phyloP scores from a whole-genome alignment of 441 rosid genomes.

The Euphorbia corollata region DNA sequence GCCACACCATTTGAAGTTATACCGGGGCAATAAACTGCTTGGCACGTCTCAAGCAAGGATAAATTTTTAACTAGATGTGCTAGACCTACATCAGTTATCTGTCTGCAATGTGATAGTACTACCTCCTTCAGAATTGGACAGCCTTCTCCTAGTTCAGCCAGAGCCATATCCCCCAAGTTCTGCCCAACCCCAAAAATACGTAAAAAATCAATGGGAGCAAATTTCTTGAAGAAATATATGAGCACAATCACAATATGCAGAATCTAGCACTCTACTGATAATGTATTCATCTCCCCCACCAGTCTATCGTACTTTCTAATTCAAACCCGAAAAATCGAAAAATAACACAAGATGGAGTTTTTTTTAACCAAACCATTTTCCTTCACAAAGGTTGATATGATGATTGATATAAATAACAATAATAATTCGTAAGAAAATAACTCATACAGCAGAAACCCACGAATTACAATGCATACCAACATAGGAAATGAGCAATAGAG shows the following conservation, averaged over 20 bases:
- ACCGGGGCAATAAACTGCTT: slow-evolving; percentile 73
- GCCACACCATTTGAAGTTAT: slow-evolving; percentile 76
- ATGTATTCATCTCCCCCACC: background rate
- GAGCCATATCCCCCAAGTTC: slow-evolving; percentile 68
- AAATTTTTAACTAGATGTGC: slow-evolving; percentile 62
- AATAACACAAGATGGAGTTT: background rate
- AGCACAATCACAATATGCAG: background rate
- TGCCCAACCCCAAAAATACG: slow-evolving; percentile 20
- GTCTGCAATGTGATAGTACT: slow-evolving; percentile 75
- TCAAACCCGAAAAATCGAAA: background rate
- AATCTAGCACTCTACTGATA: background rate
- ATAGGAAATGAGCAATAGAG: background rate
- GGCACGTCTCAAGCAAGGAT: slow-evolving; percentile 58
- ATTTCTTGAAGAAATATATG: background rate
- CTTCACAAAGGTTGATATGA: background rate
- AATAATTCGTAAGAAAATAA: background rate
- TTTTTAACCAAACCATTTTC: too few relatives aligned
- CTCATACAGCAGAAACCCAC: background rate
- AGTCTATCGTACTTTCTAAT: background rate
- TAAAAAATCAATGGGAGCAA: too few relatives aligned
- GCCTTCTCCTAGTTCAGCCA: slow-evolving; percentile 76
- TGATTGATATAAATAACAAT: background rate
- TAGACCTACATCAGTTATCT: slow-evolving; percentile 64
- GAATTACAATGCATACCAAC: background rate
- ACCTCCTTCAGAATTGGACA: slow-evolving; percentile 68